Percentiles rank a stretch among this genome's conserved stretches.
Conservation (phyloP, 78 protist species). For the Speleostelium caveatum region DNA sequence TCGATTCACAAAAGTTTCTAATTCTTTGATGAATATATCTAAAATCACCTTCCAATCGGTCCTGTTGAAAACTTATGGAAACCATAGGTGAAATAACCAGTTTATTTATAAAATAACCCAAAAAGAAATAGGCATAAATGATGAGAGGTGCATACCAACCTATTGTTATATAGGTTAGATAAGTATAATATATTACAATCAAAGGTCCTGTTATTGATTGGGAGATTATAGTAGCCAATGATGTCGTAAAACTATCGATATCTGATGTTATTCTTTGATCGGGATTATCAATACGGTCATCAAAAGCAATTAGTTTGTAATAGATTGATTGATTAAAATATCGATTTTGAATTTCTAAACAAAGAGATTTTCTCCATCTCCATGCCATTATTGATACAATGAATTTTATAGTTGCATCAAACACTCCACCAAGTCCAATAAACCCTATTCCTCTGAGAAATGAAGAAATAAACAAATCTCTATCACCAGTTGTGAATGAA, state of each 20-base stretch:
- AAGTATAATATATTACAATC: slow-evolving; percentile 61
- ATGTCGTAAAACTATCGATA: slow-evolving; percentile 58
- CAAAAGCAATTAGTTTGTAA: slow-evolving; percentile 34
- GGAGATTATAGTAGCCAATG: slow-evolving; percentile 18
- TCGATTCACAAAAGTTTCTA: slow-evolving; percentile 75
- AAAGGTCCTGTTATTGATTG: slow-evolving; percentile 70
- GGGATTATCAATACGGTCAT: slow-evolving; percentile 41
- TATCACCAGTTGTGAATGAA: slow-evolving; percentile 39
- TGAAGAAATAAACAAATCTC: not conserved
- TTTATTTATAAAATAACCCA: slow-evolving; percentile 64
- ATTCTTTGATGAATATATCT: slow-evolving; percentile 77
- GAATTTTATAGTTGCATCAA: slow-evolving; percentile 40
- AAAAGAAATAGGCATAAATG: slow-evolving; percentile 53
- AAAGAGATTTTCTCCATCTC: slow-evolving; percentile 50
- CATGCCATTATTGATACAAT: slow-evolving; percentile 20
- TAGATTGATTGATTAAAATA: slow-evolving; percentile 20
- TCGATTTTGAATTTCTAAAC: slow-evolving; percentile 21
- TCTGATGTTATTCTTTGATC: slow-evolving; percentile 83
- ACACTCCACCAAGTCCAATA: not conserved
- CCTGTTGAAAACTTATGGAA: slow-evolving; percentile 50
- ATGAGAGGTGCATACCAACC: slow-evolving; percentile 85
- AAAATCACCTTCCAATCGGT: slow-evolving; percentile 83
- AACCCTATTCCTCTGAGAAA: not conserved
- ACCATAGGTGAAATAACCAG: slow-evolving; percentile 69
- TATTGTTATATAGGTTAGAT: slow-evolving; percentile 11